Evolutionary conservation across 2,329 filamentous ascomycete species (phyloP), one percentile per base, ranked within the genome.

Genomic region (Xylariaceae sp.): DNA sequence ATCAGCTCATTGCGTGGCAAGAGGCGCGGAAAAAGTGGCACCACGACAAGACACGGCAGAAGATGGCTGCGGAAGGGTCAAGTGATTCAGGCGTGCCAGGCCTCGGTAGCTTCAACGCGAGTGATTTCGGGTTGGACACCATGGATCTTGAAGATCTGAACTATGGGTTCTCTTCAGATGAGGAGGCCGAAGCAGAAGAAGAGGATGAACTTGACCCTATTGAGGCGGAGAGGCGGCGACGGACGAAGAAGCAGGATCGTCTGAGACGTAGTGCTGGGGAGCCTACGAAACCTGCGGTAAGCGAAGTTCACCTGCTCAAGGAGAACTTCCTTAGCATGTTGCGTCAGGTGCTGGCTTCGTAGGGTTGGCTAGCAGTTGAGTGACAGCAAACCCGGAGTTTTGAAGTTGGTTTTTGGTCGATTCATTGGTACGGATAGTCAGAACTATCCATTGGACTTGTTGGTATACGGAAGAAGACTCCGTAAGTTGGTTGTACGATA

Each of bases 1-100:
- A 97, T 69, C 78, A 82, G 35, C 80, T 99, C 53, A 94, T 99
- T 67, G 81, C 87, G 52, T 99, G 94, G 94, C 94, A 99, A 74
- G 90, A 92, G 72, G 90, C 90, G 48, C 82, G 94, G 57, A 97
- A 99, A 81, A 93, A 93, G 76, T 99, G 94, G 94, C 94, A 99
- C 73, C 87, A 93, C 62, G 91, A 96, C 76, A 99, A 99, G 81
- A 99, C 94, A 7, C 81, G 92, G 56, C 94, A 97, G 77, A 99
- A 99, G 81, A 97, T 99, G 94, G 94, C 94, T 0, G 92, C 91
- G 1, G 92, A 93, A 69, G 86, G 86, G 2, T 79, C 80, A 44
- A 72, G 72, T 8, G 78, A 76, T 55, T 74, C 76, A 15, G 79
- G 80, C 30, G 74, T 81, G 5, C 83, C 81, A 7, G 84, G 78